A percentile compares a stretch with the other conserved stretches of the same genome.
Evolutionary conservation across 805 yeast species (phyloP).

Genomic region (Kuraishia floccosa): DNA sequence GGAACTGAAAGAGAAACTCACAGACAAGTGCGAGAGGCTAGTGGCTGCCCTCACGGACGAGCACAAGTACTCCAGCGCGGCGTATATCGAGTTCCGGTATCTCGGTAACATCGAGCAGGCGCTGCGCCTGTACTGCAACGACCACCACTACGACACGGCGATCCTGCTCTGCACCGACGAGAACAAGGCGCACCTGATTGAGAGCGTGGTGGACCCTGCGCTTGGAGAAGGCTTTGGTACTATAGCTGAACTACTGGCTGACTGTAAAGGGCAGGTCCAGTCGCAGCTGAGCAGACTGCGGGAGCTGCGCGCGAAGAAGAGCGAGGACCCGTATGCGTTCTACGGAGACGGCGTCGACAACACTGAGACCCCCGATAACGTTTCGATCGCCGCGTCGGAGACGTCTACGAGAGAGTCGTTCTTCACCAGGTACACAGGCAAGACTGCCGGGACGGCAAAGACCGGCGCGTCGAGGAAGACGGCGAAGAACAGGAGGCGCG

Average conservation of each 20-base stretch:
- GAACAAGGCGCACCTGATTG: conserved; percentile 32
- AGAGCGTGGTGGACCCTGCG: conserved; percentile 55
- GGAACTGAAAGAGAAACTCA: conserved; percentile 24
- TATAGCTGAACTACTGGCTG: conserved; percentile 85
- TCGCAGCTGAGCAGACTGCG: conserved; percentile 80
- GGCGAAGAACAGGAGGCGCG: conserved; percentile 84
- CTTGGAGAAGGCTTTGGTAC: conserved; percentile 82
- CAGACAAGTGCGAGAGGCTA: conserved; percentile 45
- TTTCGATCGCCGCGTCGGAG: conserved; percentile 90
- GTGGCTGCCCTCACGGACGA: conserved; percentile 51
- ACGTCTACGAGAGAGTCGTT: conserved; percentile 88
- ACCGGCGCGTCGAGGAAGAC: conserved; percentile 94
- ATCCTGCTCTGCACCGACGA: conserved; percentile 47
- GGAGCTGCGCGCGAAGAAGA: conserved; percentile 76
- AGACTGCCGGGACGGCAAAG: conserved; percentile 89
- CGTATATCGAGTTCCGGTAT: conserved; percentile 56
- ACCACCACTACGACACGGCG: conserved; percentile 67
- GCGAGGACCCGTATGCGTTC: conserved; percentile 75
- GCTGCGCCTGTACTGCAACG: conserved; percentile 59
- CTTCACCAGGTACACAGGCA: conserved; percentile 93
- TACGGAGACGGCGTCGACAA: conserved; percentile 55
- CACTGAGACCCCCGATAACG: conserved; percentile 81
- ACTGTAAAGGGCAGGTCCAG: conserved; percentile 73
- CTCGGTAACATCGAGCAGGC: conserved; percentile 53
- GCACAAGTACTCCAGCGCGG: conserved; percentile 72